These are phyloP conservation scores for Metroxylon sagu DNA, from an alignment of 176 grass and related monocot genomes.

Conservation along the genomic window DNA sequence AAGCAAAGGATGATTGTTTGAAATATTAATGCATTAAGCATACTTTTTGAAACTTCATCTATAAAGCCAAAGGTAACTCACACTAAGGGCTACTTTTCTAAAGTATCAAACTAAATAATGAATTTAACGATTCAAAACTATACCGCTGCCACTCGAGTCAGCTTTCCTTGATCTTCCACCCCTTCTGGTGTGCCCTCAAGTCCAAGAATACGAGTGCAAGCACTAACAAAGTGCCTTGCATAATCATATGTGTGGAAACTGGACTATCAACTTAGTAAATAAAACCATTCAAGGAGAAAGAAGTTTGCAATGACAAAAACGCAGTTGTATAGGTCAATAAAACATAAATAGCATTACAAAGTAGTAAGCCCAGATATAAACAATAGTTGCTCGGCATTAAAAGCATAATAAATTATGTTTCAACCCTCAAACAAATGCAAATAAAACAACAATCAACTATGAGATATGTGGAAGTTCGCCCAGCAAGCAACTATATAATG, in stretches of 20 bases:
- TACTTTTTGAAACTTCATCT: no score
- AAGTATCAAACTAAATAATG: neutral
- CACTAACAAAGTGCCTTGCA: constrained; percentile 47
- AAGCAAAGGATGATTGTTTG: neutral
- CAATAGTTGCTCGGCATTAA: no score
- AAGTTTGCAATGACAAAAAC: neutral
- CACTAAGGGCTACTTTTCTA: neutral
- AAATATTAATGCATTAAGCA: no score
- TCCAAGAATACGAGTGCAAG: constrained; percentile 95
- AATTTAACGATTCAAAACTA: constrained; percentile 14
- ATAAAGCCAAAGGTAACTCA: no score
- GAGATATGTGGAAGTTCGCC: neutral
- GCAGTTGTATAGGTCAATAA: no score
- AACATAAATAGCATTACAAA: no score
- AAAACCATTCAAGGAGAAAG: neutral
- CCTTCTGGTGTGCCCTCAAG: constrained; percentile 98
- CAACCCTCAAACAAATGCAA: no score
- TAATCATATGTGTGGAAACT: constrained; percentile 34
- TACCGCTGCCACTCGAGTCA: constrained; percentile 97
- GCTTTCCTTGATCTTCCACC: constrained; percentile 92
- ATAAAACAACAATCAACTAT: neutral
- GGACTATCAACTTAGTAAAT: constrained; percentile 3
- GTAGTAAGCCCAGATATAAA: no score
- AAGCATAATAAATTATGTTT: no score
- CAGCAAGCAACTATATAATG: neutral